Base-by-base conservation (phyloP, 768 basidiomycete genomes). In the Lentinus brumalis region DNA sequence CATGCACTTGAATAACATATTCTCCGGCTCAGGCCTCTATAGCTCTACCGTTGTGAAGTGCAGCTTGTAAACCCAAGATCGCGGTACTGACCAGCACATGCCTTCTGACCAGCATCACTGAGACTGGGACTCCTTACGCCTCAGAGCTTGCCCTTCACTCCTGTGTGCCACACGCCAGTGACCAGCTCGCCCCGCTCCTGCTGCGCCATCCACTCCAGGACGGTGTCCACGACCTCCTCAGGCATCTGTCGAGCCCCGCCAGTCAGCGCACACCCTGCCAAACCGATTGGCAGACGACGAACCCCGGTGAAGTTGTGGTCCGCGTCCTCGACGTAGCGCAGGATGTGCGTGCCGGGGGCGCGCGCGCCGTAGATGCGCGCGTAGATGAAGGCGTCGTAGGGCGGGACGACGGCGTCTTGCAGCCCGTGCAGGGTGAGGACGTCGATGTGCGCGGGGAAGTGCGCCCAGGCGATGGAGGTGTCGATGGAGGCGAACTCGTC, bases 381-480 rank as follows among this genome's bases (percentile, higher is more conserved):
- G 59, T 91, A 92, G 44, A 92, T 86, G 62, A 86, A 57, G 0
- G 86, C 88, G 68, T 93, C 91, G 70, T 71, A 92, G 88, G 87
- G 81, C 14, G 90, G 87, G 0, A 93, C 89, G 26, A 80, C 81
- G 44, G 75, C 68, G 65, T 94, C 92, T 32, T 75, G 74, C 44
- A 92, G 74, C n/a, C 92, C 92, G 59, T 94, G 92, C 50, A 92
- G 69, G 3, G 86, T 90, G 47, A 94, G 74, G n/a, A 89, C 91
- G 70, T 92, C 82, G 8, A 80, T 79, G 2, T 73, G 61, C 14
- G 72, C 63, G 26, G 92, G 92, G 67, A 94, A 93, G 5, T 77
- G 70, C 51, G 83, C 81, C 85, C 86, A 88, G 30, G 92, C 85
- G 32, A 87, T 74, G 1, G 83, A 83, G 11, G 86, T 82, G 67